Evolutionary conservation across 2,329 filamentous ascomycete genomes (phyloP).

Genomic region (Furcasterigmium furcatum): DNA sequence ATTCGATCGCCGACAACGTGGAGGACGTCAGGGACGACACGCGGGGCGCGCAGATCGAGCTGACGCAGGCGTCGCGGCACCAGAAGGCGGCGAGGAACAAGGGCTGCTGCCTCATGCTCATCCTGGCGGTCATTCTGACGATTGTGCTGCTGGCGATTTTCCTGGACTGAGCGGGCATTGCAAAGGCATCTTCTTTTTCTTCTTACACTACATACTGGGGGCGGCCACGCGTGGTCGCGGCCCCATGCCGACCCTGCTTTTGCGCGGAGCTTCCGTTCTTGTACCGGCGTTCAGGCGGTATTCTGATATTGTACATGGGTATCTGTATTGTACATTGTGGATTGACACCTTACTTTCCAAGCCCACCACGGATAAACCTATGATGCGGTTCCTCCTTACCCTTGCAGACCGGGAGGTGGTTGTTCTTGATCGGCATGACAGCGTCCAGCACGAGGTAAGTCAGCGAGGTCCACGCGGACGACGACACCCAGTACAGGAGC

Average conservation of each 20-base stretch:
- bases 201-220: too few relatives aligned
- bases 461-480: conserved; percentile 28
- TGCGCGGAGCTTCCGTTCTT: neutral
- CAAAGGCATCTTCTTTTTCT: neutral
- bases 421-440: conserved; percentile 10
- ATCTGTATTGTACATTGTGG: too few relatives aligned
- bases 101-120: conserved; percentile 86
- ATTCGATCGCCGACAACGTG: conserved; percentile 86
- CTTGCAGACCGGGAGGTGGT: neutral
- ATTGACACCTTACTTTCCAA: too few relatives aligned
- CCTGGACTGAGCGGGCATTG: conserved; percentile 50
- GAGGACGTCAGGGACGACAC: conserved; percentile 80
- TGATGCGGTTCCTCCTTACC: too few relatives aligned
- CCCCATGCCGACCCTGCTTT: too few relatives aligned
- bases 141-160: conserved; percentile 87
- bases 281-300: neutral
- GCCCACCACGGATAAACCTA: too few relatives aligned
- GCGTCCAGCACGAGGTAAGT: conserved; percentile 25
- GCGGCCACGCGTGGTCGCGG: too few relatives aligned
- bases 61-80: conserved; percentile 82
- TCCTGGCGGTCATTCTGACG: conserved; percentile 82
- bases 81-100: conserved; percentile 95
- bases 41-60: conserved; percentile 78
- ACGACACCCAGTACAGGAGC: conserved; percentile 36
- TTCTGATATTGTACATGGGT: conserved; percentile 11